These are phyloP conservation scores for Suillus decipiens DNA, from an alignment of 768 basidiomycete genomes.

Conservation along the genomic window DNA sequence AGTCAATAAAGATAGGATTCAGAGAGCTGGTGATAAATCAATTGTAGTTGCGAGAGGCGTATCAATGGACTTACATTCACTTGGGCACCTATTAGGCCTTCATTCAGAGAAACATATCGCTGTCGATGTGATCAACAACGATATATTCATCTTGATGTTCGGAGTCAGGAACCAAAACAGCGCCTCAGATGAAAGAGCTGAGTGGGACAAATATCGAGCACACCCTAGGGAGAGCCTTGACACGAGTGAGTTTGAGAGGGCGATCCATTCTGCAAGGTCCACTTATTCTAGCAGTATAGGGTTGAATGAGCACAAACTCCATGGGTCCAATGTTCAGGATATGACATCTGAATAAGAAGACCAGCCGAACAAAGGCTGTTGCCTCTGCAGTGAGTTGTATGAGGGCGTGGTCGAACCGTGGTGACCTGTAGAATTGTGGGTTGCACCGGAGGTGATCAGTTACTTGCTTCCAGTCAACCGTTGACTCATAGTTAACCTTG, in stretches of 20 bases:
- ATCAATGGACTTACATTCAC: background rate
- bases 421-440: conserved; percentile 28
- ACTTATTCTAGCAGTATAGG: background rate
- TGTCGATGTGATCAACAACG: conserved; percentile 32
- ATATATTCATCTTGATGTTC: conserved; percentile 23
- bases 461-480: conserved; percentile 26
- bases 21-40: too few relatives aligned
- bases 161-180: conserved; percentile 24
- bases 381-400: background rate
- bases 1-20: too few relatives aligned
- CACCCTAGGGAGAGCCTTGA: conserved; percentile 8
- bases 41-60: too few relatives aligned
- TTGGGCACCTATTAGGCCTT: background rate
- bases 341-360: conserved; percentile 6
- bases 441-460: conserved; percentile 31
- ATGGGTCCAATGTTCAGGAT: background rate
- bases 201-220: conserved; percentile 26
- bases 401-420: conserved; percentile 26
- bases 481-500: conserved; percentile 31
- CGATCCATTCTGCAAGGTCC: background rate
- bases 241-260: background rate
- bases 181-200: conserved; percentile 33
- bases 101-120: conserved; percentile 27
- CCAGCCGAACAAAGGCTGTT: conserved; percentile 1
- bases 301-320: conserved; percentile 13